Evolutionary conservation across 2,329 filamentous ascomycete species (phyloP), one percentile per base, ranked within the genome.

Genomic region (Orbilia oligospora): DNA sequence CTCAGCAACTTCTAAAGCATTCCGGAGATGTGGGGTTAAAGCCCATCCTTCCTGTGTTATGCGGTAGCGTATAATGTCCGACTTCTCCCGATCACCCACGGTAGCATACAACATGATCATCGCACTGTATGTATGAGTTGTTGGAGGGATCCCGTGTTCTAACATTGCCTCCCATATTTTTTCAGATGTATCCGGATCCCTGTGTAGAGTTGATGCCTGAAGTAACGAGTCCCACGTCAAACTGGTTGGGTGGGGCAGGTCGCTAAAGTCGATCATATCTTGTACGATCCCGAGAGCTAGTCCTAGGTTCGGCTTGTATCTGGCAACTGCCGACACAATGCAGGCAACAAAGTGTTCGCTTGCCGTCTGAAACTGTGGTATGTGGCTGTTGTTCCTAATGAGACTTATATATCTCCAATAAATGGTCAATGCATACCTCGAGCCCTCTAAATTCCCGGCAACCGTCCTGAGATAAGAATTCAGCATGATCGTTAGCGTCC

Each of bases 131-230:
- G 76, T 67, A 46, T 69, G n/a, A 16, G 64, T 66, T 14, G 69
- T 75, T 58, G 69, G 76, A 8, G 55, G 46, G 9, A 79, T 38
- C 1, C 76, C 76, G 14, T 79, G 65, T 20, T 71, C 76, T 12
- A 79, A n/a, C 70, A 79, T 79, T 20, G 66, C 70, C 51, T 79
- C 66, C 76, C 76, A 79, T 4, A 79, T 71, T 24, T 22, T 75
- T 46, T 79, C 76, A 0, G 61, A 73, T 9, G 58, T 71, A 24
- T 38, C 49, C 1, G 63, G 49, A 27, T 79, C 76, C 5, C 36
- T 18, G 49, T 79, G 70, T 9, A 36, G 18, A 27, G 51, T 71
- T 10, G 69, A 79, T 6, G 70, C 69, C 20, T 38, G 56, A 61
- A 79, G 65, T 22, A 79, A 30, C 16, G 20, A 56, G 38, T 71